These are phyloP conservation scores for Vigna unguiculata DNA, from an alignment of 306 rosid genomes.

Conservation along the genomic window DNA sequence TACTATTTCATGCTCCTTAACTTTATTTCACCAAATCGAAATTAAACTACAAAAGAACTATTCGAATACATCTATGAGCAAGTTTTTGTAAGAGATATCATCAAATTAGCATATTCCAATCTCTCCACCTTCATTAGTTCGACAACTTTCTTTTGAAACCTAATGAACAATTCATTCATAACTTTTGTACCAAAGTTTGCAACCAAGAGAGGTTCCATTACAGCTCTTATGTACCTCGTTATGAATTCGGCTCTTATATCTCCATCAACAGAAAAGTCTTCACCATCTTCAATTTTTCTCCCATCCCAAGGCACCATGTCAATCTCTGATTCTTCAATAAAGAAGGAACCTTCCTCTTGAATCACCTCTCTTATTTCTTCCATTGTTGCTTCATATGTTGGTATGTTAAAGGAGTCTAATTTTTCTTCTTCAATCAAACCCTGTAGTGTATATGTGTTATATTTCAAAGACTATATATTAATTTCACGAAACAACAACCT, in stretches of 20 bases:
- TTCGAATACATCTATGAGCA: background rate
- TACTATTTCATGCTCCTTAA: too few relatives aligned
- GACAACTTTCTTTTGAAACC: conserved; percentile 1
- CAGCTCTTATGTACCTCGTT: background rate
- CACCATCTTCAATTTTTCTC: background rate
- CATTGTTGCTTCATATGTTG: background rate
- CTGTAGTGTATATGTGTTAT: background rate
- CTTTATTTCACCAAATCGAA: too few relatives aligned
- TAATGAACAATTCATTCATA: background rate
- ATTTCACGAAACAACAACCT: background rate
- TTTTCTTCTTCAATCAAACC: conserved; percentile 34
- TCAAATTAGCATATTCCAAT: background rate
- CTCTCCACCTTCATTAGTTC: conserved; percentile 9
- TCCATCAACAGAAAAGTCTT: background rate
- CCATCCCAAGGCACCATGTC: conserved; percentile 29
- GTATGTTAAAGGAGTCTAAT: conserved; percentile 28
- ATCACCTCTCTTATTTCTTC: conserved; percentile 14
- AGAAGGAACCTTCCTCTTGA: conserved; percentile 37
- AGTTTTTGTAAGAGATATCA: background rate
- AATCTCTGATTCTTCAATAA: background rate
- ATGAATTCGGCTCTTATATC: conserved; percentile 20
- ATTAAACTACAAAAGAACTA: too few relatives aligned
- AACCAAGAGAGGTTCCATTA: background rate
- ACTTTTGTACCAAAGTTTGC: background rate
- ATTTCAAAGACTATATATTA: too few relatives aligned